These are phyloP conservation scores for Pholiota microspora DNA, from an alignment of 768 basidiomycete genomes.

Conservation along the genomic window DNA sequence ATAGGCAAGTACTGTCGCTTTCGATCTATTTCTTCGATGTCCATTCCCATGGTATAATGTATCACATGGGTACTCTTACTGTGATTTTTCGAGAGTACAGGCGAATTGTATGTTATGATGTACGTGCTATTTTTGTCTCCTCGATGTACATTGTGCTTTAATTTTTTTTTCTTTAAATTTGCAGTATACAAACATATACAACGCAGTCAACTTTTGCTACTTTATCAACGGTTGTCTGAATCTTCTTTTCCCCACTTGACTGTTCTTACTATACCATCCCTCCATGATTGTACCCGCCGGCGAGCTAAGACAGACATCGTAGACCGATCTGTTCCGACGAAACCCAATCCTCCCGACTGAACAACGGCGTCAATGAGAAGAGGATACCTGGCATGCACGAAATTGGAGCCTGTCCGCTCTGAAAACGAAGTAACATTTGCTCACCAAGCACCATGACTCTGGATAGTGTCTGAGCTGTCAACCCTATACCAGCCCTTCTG, in stretches of 20 bases:
- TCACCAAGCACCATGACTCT: conserved; percentile 49
- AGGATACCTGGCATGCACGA: conserved; percentile 51
- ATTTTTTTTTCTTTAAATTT: too few relatives aligned
- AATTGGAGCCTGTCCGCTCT: not conserved
- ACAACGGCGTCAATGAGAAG: conserved; percentile 72
- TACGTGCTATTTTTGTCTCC: too few relatives aligned
- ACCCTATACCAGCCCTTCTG: conserved; percentile 49
- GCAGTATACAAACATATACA: too few relatives aligned
- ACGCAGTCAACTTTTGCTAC: not conserved
- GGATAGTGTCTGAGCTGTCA: conserved; percentile 47
- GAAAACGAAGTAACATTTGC: conserved; percentile 12
- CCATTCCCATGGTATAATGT: too few relatives aligned
- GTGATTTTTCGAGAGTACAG: too few relatives aligned
- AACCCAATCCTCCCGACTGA: conserved; percentile 64
- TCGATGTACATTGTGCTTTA: too few relatives aligned
- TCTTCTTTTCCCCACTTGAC: conserved; percentile 58
- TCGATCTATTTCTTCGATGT: too few relatives aligned
- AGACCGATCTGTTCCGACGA: conserved; percentile 70
- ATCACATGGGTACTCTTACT: too few relatives aligned
- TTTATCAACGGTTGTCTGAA: conserved; percentile 50
- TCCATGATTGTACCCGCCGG: conserved; percentile 69
- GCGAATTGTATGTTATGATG: too few relatives aligned
- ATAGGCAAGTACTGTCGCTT: too few relatives aligned
- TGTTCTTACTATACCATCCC: conserved; percentile 46
- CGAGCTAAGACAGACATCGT: conserved; percentile 70